A percentile compares a stretch with the other conserved stretches of the same genome.
These are phyloP conservation scores for Onygena corvina DNA, from an alignment of 2,329 filamentous ascomycete genomes.

Conservation along the genomic window DNA sequence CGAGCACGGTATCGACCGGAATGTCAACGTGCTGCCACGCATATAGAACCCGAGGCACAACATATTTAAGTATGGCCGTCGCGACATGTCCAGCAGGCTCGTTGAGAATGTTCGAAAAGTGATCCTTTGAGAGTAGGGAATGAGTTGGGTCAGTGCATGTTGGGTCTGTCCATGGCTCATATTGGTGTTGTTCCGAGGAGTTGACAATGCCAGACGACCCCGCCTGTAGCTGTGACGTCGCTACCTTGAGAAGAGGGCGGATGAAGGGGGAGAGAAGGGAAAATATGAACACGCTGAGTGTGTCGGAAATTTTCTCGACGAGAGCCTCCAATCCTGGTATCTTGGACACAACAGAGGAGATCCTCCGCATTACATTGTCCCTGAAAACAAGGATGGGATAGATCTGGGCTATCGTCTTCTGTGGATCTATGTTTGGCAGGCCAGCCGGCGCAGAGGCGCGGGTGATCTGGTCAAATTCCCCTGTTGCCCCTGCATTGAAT, in stretches of 20 bases:
- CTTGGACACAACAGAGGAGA: conserved; percentile 76
- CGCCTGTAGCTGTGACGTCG: conserved; percentile 71
- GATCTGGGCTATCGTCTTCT: conserved; percentile 66
- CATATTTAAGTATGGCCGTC: conserved; percentile 67
- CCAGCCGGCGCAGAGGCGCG: conserved; percentile 1
- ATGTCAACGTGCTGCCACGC: conserved; percentile 85
- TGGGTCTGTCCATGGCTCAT: conserved; percentile 68
- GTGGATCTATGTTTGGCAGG: conserved; percentile 60
- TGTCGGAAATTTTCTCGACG: conserved; percentile 90
- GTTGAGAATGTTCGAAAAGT: conserved; percentile 70
- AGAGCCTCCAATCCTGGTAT: conserved; percentile 79
- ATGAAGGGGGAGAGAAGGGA: conserved; percentile 85
- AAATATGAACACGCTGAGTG: conserved; percentile 79
- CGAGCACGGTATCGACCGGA: conserved; percentile 67
- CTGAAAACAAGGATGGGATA: conserved; percentile 91
- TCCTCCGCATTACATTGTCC: conserved; percentile 81
- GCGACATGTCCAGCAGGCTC: conserved; percentile 64
- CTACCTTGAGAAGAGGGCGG: conserved; percentile 76
- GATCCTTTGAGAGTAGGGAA: conserved; percentile 72
- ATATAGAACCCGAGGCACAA: conserved; percentile 75
- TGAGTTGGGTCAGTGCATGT: conserved; percentile 67
- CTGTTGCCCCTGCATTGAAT: conserved; percentile 6
- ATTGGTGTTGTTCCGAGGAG: conserved; percentile 60
- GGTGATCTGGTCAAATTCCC: conserved; percentile 1
- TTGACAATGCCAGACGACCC: conserved; percentile 62